A percentile compares a stretch with the other conserved stretches of the same genome.
Conservation (phyloP, 192 early-diverging fungal genomes). For the Rhizophagus prolifer region DNA sequence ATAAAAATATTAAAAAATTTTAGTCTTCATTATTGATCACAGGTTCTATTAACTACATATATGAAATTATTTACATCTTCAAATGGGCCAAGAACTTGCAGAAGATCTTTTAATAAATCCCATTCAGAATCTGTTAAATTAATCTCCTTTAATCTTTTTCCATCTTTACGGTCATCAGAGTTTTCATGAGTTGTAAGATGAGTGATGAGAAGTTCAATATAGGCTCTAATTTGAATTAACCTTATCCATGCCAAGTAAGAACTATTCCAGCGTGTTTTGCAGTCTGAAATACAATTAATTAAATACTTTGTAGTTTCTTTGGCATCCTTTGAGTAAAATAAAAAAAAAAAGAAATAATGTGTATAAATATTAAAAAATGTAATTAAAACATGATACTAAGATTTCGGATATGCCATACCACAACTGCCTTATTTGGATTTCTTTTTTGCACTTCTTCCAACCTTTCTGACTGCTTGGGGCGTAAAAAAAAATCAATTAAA, state of each 20-base stretch:
- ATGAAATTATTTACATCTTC: neutral
- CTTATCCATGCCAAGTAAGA: neutral
- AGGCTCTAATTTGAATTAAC: neutral
- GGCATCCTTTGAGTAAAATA: neutral
- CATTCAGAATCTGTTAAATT: neutral
- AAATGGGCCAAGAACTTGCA: neutral
- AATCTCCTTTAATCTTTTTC: neutral
- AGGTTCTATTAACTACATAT: too few species aligned
- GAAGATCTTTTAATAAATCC: neutral
- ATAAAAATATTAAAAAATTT: too few species aligned
- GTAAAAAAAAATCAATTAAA: neutral
- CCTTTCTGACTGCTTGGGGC: neutral
- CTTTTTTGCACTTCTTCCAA: neutral
- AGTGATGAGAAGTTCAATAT: neutral
- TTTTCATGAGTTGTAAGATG: neutral
- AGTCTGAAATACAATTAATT: neutral
- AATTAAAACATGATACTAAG: neutral
- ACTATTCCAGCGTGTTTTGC: neutral
- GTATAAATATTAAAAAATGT: constrained; percentile 1
- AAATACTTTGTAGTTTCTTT: neutral
- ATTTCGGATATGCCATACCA: neutral
- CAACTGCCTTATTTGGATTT: neutral
- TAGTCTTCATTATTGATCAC: too few species aligned
- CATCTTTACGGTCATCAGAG: neutral
- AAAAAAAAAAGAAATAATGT: neutral